These are phyloP conservation scores for Sutorius australiensis DNA, from an alignment of 768 basidiomycete genomes.

Conservation along the genomic window DNA sequence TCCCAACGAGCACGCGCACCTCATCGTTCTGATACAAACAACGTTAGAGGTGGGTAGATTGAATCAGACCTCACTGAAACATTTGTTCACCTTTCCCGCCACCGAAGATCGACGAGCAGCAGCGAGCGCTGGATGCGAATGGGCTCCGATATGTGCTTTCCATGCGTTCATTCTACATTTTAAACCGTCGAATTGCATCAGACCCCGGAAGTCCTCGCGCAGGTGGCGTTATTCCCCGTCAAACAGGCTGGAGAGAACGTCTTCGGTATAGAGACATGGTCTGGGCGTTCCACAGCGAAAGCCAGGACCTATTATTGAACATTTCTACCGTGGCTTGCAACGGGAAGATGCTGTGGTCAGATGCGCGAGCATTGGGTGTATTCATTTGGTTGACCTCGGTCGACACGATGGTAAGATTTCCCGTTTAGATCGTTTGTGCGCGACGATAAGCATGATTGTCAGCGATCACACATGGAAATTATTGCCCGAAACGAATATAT, in stretches of 20 bases:
- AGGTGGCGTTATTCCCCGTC: conserved; percentile 37
- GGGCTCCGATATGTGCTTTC: conserved; percentile 92
- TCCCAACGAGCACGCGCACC: conserved; percentile 75
- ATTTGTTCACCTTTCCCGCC: background rate
- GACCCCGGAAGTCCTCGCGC: conserved; percentile 45
- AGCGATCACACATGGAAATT: conserved; percentile 81
- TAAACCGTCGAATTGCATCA: conserved; percentile 61
- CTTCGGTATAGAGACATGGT: conserved; percentile 91
- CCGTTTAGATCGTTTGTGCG: background rate
- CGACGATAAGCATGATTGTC: conserved; percentile 3
- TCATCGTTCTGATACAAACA: conserved; percentile 82
- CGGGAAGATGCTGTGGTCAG: conserved; percentile 86
- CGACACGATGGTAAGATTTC: conserved; percentile 66
- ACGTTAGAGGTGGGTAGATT: conserved; percentile 69
- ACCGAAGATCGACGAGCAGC: conserved; percentile 79
- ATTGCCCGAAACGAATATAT: conserved; percentile 94
- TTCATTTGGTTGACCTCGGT: conserved; percentile 82
- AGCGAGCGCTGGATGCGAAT: conserved; percentile 86
- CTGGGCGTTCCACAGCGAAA: conserved; percentile 97
- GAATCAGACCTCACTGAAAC: background rate
- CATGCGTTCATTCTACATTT: conserved; percentile 86
- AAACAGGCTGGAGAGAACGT: conserved; percentile 63
- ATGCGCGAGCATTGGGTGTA: conserved; percentile 82
- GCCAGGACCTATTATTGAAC: conserved; percentile 76
- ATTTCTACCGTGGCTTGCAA: conserved; percentile 70